These are phyloP conservation scores for Backusella liffmaniae DNA, from an alignment of 192 early-diverging fungal species.

Conservation along the genomic window DNA sequence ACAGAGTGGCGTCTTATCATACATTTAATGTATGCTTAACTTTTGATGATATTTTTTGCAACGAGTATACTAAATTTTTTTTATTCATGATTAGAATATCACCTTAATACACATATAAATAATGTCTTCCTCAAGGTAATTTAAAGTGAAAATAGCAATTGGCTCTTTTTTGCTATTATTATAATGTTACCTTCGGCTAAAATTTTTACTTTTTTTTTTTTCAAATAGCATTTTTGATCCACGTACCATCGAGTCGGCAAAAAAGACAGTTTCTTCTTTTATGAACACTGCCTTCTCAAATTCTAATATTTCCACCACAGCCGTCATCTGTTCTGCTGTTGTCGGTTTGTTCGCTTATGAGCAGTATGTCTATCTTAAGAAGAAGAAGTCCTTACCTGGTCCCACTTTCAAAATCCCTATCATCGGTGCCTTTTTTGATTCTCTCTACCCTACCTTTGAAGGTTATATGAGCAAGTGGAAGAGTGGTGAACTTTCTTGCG, in stretches of 20 bases:
- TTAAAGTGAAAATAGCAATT: background rate
- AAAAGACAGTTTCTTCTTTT: conserved; percentile 29
- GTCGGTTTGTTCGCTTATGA: conserved; percentile 38
- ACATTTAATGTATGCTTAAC: background rate
- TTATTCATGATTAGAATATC: background rate
- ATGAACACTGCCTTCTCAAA: conserved; percentile 25
- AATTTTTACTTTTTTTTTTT: background rate
- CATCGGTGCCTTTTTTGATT: conserved; percentile 43
- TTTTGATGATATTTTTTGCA: background rate
- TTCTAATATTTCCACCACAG: conserved; percentile 26
- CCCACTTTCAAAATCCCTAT: conserved; percentile 39
- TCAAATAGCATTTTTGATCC: conserved; percentile 29
- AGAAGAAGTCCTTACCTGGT: conserved; percentile 39
- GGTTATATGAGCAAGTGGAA: conserved; percentile 48
- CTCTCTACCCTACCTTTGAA: conserved; percentile 44
- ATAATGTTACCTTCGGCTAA: background rate
- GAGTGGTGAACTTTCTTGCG: conserved; percentile 40
- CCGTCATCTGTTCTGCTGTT: conserved; percentile 24
- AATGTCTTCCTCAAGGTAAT: conserved; percentile 17
- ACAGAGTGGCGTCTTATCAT: background rate
- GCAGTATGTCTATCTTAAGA: conserved; percentile 37
- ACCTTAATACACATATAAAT: background rate
- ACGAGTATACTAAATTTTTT: background rate
- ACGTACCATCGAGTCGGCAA: conserved; percentile 27
- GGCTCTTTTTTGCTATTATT: background rate